Conservation (phyloP, 148 eudicot genomes). For the Vaccinium darrowii region DNA sequence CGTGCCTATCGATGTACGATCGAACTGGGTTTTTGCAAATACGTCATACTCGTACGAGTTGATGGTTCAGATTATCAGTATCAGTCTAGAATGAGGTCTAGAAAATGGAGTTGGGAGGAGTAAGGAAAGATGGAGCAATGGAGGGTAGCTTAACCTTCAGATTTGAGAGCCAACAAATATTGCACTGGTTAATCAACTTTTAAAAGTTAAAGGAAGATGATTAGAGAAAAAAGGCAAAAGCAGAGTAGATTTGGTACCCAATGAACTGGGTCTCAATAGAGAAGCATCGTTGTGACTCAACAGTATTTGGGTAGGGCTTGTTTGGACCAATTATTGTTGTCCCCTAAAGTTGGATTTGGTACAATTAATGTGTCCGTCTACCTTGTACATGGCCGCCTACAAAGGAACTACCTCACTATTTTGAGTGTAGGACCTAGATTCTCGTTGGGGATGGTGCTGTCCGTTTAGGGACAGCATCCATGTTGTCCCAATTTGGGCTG, state of each 20-base stretch:
- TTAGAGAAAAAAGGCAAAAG: slow-evolving; percentile 3
- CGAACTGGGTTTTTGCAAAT: neutral
- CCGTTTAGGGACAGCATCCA: too few species aligned
- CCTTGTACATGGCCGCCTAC: neutral
- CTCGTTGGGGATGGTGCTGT: neutral
- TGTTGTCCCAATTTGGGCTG: too few species aligned
- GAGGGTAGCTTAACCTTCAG: neutral
- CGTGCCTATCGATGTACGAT: neutral
- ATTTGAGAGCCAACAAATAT: neutral
- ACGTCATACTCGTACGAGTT: neutral
- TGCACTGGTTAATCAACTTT: slow-evolving; percentile 1
- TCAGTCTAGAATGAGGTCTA: neutral
- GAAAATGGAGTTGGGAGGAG: neutral
- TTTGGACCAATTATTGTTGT: neutral
- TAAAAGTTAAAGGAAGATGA: neutral
- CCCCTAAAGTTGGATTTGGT: neutral
- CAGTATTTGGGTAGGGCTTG: neutral
- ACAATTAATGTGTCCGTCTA: neutral
- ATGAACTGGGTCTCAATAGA: neutral
- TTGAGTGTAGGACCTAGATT: neutral
- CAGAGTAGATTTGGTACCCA: neutral
- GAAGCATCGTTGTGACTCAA: neutral
- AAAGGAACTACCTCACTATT: neutral
- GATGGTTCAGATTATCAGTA: too few species aligned
- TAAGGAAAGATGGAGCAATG: neutral